A percentile compares a stretch with the other conserved stretches of the same genome.
phyloP scores from a whole-genome alignment of 208 protist species.

The Trypanosoma melophagium region DNA sequence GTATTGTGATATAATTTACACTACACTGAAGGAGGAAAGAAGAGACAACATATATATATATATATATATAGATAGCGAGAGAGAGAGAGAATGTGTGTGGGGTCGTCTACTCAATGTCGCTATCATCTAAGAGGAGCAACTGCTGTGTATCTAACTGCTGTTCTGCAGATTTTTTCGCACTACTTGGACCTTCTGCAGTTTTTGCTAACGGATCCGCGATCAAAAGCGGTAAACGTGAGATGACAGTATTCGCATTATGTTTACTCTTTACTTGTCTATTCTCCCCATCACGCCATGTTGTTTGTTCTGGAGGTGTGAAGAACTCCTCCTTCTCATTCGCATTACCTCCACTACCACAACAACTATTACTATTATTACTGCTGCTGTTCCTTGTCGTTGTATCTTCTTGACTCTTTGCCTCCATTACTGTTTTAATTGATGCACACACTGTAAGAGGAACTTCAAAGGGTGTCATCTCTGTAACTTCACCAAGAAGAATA shows the following conservation, averaged over 20 bases:
- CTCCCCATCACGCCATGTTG: neutral
- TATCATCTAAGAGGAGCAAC: neutral
- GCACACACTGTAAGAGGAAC: constrained; percentile 19
- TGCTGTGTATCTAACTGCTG: constrained; percentile 50
- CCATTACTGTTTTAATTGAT: neutral
- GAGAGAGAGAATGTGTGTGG: neutral
- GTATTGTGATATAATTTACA: too few relatives aligned
- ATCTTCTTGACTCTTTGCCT: too few relatives aligned
- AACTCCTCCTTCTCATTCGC: neutral
- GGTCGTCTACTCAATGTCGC: constrained; percentile 5
- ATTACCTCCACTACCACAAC: neutral
- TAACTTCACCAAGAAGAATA: constrained; percentile 42
- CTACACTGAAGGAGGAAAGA: too few relatives aligned
- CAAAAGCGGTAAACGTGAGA: neutral
- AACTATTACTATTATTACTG: too few relatives aligned
- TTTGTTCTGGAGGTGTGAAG: neutral
- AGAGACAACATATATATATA: too few relatives aligned
- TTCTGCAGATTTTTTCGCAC: constrained; percentile 36
- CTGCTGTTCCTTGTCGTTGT: neutral
- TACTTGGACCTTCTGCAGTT: constrained; percentile 22
- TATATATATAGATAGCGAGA: too few relatives aligned
- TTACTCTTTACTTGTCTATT: neutral
- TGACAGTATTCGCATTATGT: neutral
- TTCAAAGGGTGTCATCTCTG: constrained; percentile 37
- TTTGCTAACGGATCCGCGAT: constrained; percentile 22